Evolutionary conservation across 257 asterid genomes (phyloP).

Genomic region (Pogostemon cablin): DNA sequence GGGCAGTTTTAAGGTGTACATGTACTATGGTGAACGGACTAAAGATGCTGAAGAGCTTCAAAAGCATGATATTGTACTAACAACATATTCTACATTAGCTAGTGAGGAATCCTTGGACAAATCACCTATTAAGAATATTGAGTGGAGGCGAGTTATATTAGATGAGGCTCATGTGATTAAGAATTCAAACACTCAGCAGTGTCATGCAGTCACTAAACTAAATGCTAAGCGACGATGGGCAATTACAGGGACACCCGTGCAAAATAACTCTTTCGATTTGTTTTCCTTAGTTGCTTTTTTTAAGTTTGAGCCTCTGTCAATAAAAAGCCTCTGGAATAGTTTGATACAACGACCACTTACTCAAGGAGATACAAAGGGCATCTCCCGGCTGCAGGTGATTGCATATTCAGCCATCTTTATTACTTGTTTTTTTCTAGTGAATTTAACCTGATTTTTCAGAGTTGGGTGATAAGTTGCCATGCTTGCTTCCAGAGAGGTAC

Average conservation of each 20-base stretch:
- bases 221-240: conserved; percentile 80
- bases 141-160: conserved; percentile 82
- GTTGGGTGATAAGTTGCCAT: background rate
- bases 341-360: conserved; percentile 76
- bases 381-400: conserved; percentile 72
- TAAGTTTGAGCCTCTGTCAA: conserved; percentile 79
- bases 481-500: background rate
- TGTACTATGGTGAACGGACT: conserved; percentile 78
- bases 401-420: conserved; percentile 11
- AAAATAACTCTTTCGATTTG: conserved; percentile 69
- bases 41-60: conserved; percentile 57
- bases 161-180: conserved; percentile 88
- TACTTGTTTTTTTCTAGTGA: background rate
- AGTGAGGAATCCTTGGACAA: conserved; percentile 49
- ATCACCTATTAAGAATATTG: conserved; percentile 70
- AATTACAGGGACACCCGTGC: conserved; percentile 84
- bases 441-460: background rate
- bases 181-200: conserved; percentile 68
- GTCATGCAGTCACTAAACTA: conserved; percentile 66
- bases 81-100: conserved; percentile 71
- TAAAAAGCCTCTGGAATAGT: conserved; percentile 65
- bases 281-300: conserved; percentile 73
- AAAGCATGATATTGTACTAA: conserved; percentile 67
- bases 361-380: conserved; percentile 73
- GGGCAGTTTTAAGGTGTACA: conserved; percentile 61